Evolutionary conservation across 495 filamentous ascomycete genomes (phyloP).

Genomic region (Letharia columbiana): DNA sequence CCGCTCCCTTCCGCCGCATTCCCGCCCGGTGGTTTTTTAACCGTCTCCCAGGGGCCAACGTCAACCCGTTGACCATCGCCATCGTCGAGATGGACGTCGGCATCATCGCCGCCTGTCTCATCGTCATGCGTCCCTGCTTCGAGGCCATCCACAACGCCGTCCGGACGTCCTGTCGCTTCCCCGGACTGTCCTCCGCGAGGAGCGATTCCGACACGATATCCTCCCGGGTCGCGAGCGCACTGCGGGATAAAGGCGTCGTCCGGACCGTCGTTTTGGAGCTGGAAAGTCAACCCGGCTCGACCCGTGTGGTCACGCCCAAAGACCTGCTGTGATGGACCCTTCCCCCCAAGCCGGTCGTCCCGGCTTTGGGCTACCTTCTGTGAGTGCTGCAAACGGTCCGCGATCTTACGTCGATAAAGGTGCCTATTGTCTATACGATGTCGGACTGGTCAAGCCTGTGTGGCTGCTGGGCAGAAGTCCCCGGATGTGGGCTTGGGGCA

Average conservation of each 20-base stretch:
- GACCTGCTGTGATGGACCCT: neutral
- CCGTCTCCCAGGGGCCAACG: slow-evolving; percentile 3
- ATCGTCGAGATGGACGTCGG: slow-evolving; percentile 19
- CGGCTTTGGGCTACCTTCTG: too few relatives aligned
- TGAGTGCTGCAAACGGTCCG: too few relatives aligned
- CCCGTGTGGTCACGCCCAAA: neutral
- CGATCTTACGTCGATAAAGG: too few relatives aligned
- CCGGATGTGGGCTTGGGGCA: too few relatives aligned
- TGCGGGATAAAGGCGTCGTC: slow-evolving; percentile 8
- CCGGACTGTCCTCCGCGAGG: neutral
- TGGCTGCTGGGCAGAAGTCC: too few relatives aligned
- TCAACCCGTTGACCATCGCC: slow-evolving; percentile 7
- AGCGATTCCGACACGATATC: neutral
- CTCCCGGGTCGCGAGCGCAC: neutral
- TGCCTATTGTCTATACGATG: too few relatives aligned
- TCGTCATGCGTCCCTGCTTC: slow-evolving; percentile 21
- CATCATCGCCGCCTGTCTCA: slow-evolving; percentile 21
- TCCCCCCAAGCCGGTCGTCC: too few relatives aligned
- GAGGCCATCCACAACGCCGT: slow-evolving; percentile 2
- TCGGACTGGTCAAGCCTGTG: too few relatives aligned
- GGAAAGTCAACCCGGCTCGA: slow-evolving; percentile 11
- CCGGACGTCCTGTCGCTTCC: neutral
- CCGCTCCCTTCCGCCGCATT: neutral
- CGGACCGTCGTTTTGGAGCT: slow-evolving; percentile 19
- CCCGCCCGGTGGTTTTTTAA: too few relatives aligned